phyloP scores from a whole-genome alignment of 805 yeast genomes.

The Ogataea pilisensis region DNA sequence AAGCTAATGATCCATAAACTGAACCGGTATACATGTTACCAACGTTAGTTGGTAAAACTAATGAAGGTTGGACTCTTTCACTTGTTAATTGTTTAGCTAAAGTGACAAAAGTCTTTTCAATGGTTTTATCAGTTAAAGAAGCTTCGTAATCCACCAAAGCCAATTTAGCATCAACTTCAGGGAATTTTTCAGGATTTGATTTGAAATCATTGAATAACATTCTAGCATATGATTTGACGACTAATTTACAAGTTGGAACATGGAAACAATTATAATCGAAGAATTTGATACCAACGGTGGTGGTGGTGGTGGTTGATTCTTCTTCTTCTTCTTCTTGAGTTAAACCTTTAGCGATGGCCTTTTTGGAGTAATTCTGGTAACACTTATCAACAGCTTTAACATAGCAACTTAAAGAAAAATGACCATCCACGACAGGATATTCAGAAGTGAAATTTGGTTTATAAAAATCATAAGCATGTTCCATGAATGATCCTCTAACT shows the following conservation, averaged over 20 bases:
- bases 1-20: constrained; percentile 80
- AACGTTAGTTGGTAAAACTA: constrained; percentile 88
- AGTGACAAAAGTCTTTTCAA: constrained; percentile 82
- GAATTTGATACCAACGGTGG: constrained; percentile 62
- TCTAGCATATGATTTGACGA: constrained; percentile 89
- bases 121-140: constrained; percentile 70
- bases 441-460: constrained; percentile 96
- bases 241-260: constrained; percentile 96
- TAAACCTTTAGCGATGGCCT: constrained; percentile 54
- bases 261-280: constrained; percentile 97
- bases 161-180: constrained; percentile 50
- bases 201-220: constrained; percentile 83
- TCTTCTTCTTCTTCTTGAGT: constrained; percentile 39
- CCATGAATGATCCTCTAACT: constrained; percentile 89
- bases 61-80: constrained; percentile 72
- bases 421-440: constrained; percentile 97
- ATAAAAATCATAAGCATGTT: constrained; percentile 96
- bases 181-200: constrained; percentile 59
- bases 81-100: constrained; percentile 66
- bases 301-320: constrained; percentile 46
- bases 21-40: constrained; percentile 99
- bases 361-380: constrained; percentile 76
- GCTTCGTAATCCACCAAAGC: constrained; percentile 64
- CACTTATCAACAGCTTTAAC: constrained; percentile 88
- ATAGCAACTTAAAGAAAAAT: constrained; percentile 90